Base-by-base conservation (phyloP, 2,329 filamentous ascomycete genomes). In the Sphaerulina populicola region DNA sequence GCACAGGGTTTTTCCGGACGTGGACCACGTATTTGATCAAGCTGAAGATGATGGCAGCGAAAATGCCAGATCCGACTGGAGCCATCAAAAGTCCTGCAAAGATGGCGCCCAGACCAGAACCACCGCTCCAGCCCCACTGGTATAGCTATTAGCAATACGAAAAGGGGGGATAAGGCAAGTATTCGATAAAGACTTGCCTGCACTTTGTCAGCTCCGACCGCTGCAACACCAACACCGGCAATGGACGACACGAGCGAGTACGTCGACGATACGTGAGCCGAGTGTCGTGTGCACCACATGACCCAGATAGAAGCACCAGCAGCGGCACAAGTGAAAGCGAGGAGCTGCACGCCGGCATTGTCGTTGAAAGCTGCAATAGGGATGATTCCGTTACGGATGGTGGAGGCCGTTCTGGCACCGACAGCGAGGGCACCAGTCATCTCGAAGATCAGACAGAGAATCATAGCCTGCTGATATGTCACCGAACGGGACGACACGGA, bases 261-360 rank as follows among this genome's bases (percentile, higher is more conserved):
- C 0, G 79, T 82, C 2, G 79, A 80, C 0, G 78, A 81, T n/a
- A 81, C 78, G 27, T 78, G 79, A 57, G 80, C 71, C 33, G 77
- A 77, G 54, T 75, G 60, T 39, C 63, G 66, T 4, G 79, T 81
- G 33, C 75, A 74, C 52, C 78, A 62, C 51, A 78, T 79, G 12
- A 82, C 51, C 68, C 77, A 82, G 10, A 68, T 56, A 0, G 78
- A 73, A 10, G 77, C 78, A 12, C 73, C 74, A 9, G 62, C 60
- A 10, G 61, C 55, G n/a, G 64, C 63, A 44, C 62, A 64, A 60
- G 76, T 72, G 72, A 80, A 79, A 15, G 60, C 62, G 27, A 64
- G 50, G 47, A 65, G 58, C 53, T 63, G 61, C 9, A 69, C 47
- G 6, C 69, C 72, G 2, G 79, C 77, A 12, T 73, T 65, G 0